These are phyloP conservation scores for Marsdenia floribunda DNA, from an alignment of 257 asterid species.

Conservation along the genomic window DNA sequence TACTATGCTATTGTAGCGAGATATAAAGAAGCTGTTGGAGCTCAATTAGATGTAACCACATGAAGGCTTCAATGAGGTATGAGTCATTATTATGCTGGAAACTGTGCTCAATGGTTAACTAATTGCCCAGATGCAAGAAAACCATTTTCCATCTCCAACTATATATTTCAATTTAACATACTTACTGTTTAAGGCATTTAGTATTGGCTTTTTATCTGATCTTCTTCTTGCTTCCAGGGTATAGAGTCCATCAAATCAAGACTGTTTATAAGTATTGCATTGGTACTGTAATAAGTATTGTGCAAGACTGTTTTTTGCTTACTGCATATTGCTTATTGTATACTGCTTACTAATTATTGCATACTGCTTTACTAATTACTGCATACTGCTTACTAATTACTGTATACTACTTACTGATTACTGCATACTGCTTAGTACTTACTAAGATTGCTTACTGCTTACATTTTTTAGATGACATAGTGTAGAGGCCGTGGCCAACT, in stretches of 20 bases:
- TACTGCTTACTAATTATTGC: no score
- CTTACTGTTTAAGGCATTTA: no score
- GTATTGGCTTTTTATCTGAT: background rate
- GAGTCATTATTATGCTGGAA: background rate
- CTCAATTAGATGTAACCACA: constrained; percentile 20
- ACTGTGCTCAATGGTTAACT: background rate
- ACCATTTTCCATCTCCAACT: background rate
- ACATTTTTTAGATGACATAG: background rate
- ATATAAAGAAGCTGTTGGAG: constrained; percentile 33
- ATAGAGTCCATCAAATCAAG: background rate
- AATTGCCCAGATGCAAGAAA: background rate
- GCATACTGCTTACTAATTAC: no score
- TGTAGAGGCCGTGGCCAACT: background rate
- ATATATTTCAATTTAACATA: no score
- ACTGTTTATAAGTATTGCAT: no score
- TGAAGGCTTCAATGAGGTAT: constrained; percentile 3
- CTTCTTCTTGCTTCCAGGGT: background rate
- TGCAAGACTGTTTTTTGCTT: no score
- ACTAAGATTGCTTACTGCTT: no score
- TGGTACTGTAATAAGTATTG: no score
- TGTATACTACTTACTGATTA: no score
- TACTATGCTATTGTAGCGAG: constrained; percentile 10
- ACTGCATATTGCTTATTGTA: no score
- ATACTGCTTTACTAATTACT: no score
- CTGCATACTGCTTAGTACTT: no score